Base-by-base conservation (phyloP, 2,329 filamentous ascomycete species). In the Stagonosporopsis rhizophila region DNA sequence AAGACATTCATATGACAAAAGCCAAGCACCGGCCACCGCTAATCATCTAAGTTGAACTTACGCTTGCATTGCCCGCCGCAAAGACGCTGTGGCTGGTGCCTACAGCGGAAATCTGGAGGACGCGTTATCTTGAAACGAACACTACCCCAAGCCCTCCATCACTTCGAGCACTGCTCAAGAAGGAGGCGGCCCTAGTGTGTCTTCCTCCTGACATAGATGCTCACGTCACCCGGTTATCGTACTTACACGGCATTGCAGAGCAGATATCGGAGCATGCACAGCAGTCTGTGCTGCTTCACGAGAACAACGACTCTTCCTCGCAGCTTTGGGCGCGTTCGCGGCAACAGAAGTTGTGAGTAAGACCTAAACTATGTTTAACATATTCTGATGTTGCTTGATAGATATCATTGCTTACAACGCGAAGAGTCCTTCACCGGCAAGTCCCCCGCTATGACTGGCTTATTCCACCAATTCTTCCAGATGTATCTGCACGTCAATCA, bases 1-100 rank as follows among this genome's bases (percentile, higher is more conserved):
- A 67, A 39, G 65, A 68, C 20, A 65, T 68, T 1, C 23, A 65
- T 20, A 64, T 68, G 60, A 56, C 64, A 1, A 54, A 65, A 56
- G 47, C 64, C 15, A 66, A 65, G 11, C 55, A 66, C 20, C 54
- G 62, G 2, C 56, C 83, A 57, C 85, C 87, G 0, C 77, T 85
- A 14, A 83, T 90, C 59, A 89, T 87, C 0, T 91, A 89, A 66
- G 82, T 86, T 1, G 89, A 91, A 66, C 72, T 90, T 17, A 84
- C 83, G 2, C 75, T 90, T 1, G 85, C 87, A 1, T 73, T 91
- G 0, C 89, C 89, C 0, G 83, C 83, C 46, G 79, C 84, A 1
- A 79, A 81, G 51, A 79, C 84, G 6, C 70, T 91, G 1, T 91
- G 89, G 88, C 82, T 85, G 42, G 88, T 88, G 3, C 80, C 81